Percentiles rank a stretch among this genome's conserved stretches.
These are phyloP conservation scores for Lentinus brumalis DNA, from an alignment of 768 basidiomycete genomes.

Conservation along the genomic window DNA sequence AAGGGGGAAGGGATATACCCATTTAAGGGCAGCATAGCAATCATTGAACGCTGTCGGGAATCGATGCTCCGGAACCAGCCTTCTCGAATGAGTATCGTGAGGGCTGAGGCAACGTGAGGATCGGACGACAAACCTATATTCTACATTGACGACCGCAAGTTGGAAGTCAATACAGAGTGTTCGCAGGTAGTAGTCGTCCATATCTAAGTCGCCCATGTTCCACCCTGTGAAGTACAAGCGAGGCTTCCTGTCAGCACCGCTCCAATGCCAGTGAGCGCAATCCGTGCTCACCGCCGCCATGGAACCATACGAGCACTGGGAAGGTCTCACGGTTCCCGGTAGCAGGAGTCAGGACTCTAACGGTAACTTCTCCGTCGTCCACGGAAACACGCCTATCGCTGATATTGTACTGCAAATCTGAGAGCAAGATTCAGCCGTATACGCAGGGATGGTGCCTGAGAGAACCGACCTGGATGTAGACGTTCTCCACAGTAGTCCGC, in stretches of 20 bases:
- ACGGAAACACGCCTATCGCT: not conserved
- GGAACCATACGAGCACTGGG: not conserved
- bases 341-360: not conserved
- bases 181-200: conserved; percentile 25
- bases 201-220: not conserved
- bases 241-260: not conserved
- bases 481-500: no score
- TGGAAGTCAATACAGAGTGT: conserved; percentile 17
- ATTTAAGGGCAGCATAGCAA: conserved; percentile 26
- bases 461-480: no score
- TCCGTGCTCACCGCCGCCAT: not conserved
- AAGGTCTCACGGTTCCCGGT: not conserved
- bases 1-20: conserved; percentile 10
- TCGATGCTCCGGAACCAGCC: conserved; percentile 28
- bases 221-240: not conserved
- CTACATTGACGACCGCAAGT: conserved; percentile 25
- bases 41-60: conserved; percentile 27
- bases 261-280: not conserved
- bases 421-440: no score
- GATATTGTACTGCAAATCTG: not conserved
- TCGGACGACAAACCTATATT: conserved; percentile 13
- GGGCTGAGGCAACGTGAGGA: not conserved
- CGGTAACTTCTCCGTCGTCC: conserved; percentile 3
- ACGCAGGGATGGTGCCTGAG: no score
- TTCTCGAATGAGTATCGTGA: conserved; percentile 2